These are phyloP conservation scores for Neonectria neomacrospora DNA, from an alignment of 2,329 filamentous ascomycete genomes.

Conservation along the genomic window DNA sequence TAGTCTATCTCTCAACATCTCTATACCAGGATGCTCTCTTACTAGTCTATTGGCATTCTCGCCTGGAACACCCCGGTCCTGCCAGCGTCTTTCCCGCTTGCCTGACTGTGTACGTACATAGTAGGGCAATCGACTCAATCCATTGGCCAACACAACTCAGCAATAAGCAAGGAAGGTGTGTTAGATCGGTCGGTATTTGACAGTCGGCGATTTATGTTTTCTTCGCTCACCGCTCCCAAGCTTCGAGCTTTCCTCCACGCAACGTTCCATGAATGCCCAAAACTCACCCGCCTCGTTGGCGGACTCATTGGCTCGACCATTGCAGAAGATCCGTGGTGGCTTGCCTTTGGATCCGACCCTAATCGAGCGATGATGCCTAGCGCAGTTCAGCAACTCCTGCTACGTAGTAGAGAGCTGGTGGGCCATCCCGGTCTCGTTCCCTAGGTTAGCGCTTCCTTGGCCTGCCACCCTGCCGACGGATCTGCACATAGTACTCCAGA, in stretches of 20 bases:
- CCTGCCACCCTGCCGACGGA: conserved; percentile 4
- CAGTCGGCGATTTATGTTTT: conserved; percentile 35
- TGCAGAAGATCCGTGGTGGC: conserved; percentile 25
- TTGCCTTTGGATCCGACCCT: conserved; percentile 25
- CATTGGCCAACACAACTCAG: conserved; percentile 24
- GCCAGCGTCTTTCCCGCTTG: conserved; percentile 4
- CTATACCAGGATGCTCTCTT: not conserved
- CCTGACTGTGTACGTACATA: conserved; percentile 1
- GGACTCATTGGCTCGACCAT: conserved; percentile 24
- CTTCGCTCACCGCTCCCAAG: conserved; percentile 38
- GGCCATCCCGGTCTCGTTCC: conserved; percentile 15
- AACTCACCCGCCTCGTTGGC: conserved; percentile 26
- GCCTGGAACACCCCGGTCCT: not conserved
- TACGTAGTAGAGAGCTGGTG: conserved; percentile 12
- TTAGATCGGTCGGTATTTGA: conserved; percentile 14
- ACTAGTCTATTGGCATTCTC: conserved; percentile 14
- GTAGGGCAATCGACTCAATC: conserved; percentile 15
- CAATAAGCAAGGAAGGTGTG: not conserved
- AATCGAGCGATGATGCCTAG: conserved; percentile 28
- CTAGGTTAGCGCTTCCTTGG: conserved; percentile 13
- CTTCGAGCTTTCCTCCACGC: conserved; percentile 21
- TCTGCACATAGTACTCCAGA: conserved; percentile 1
- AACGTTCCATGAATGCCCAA: conserved; percentile 17
- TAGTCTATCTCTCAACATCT: not conserved
- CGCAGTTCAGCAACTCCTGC: conserved; percentile 19